Conservation (phyloP, 2,329 filamentous ascomycete species). For the Aphanoascus verrucosus region DNA sequence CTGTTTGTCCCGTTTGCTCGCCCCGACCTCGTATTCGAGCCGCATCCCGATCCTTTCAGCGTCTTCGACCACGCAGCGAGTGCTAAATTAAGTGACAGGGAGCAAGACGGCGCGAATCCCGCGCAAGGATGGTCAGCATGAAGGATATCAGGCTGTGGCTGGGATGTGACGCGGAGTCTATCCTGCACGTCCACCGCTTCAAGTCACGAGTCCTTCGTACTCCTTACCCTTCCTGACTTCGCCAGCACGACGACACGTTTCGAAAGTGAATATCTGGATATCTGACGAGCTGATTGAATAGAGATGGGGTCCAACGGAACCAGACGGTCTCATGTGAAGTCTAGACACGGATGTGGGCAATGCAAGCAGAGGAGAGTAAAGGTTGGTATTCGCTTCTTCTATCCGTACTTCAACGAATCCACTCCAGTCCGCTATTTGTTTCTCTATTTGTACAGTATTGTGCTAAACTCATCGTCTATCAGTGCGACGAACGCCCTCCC, state of each 20-base stretch:
- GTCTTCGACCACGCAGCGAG: too few species aligned
- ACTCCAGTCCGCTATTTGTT: not conserved
- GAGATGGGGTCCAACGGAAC: constrained; percentile 6
- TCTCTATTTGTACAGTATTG: not conserved
- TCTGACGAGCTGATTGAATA: too few species aligned
- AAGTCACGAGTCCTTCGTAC: too few species aligned
- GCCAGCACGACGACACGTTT: not conserved
- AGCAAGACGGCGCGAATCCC: too few species aligned
- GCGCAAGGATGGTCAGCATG: too few species aligned
- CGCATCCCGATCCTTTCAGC: too few species aligned
- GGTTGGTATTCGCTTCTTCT: constrained; percentile 16
- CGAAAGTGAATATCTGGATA: not conserved
- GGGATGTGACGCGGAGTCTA: too few species aligned
- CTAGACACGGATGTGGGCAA: constrained; percentile 24
- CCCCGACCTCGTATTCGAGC: too few species aligned
- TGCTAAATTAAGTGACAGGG: too few species aligned
- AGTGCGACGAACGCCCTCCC: constrained; percentile 19
- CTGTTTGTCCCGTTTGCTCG: too few species aligned
- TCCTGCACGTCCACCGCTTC: too few species aligned
- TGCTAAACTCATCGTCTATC: not conserved
- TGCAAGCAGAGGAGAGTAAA: constrained; percentile 28
- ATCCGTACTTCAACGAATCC: not conserved
- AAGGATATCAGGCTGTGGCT: too few species aligned
- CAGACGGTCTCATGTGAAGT: constrained; percentile 25
- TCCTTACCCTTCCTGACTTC: not conserved